Evolutionary conservation across 148 eudicot species (phyloP).

Genomic region (Arctostaphylos glauca): DNA sequence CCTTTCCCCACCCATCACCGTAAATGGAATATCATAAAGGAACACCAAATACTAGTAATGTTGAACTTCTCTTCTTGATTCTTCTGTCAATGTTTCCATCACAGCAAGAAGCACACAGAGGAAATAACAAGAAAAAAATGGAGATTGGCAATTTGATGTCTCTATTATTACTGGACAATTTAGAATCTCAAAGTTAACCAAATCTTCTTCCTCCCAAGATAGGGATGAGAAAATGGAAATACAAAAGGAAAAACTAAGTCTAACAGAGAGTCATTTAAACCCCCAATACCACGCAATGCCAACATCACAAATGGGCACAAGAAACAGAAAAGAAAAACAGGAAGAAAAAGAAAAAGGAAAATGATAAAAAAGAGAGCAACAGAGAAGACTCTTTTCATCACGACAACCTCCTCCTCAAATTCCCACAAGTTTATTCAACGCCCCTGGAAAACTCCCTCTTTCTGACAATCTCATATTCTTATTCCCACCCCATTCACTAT

Average conservation of each 20-base stretch:
- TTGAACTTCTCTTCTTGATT: not conserved
- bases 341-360: slow-evolving; percentile 17
- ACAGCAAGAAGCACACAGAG: not conserved
- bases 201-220: not conserved
- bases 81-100: not conserved
- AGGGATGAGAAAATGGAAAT: not conserved
- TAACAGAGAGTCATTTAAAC: not conserved
- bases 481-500: not conserved
- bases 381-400: slow-evolving; percentile 17
- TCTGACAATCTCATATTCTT: not conserved
- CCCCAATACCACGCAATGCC: slow-evolving; percentile 9
- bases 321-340: not conserved
- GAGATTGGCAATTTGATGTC: slow-evolving; percentile 3
- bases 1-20: too few relatives aligned
- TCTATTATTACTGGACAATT: slow-evolving; percentile 7
- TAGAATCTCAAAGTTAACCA: slow-evolving; percentile 4
- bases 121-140: not conserved
- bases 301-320: not conserved
- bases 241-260: not conserved
- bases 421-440: slow-evolving; percentile 28
- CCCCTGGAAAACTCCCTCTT: slow-evolving; percentile 9
- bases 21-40: not conserved
- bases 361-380: not conserved
- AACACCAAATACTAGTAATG: not conserved
- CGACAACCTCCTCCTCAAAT: slow-evolving; percentile 34